These are phyloP conservation scores for Pichia norvegensis DNA, from an alignment of 1,139 yeast species.

Conservation along the genomic window DNA sequence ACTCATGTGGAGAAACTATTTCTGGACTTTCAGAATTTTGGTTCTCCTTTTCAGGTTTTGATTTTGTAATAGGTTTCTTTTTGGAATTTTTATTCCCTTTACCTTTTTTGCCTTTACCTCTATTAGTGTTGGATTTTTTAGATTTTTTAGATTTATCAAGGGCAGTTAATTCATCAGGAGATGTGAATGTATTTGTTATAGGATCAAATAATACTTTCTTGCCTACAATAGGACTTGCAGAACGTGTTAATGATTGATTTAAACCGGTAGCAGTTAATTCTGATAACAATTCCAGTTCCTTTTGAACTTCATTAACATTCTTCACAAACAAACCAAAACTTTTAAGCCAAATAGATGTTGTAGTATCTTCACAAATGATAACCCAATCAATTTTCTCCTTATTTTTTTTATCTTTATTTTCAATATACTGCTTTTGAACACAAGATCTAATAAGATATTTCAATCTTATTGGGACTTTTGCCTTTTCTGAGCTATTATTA, in stretches of 20 bases:
- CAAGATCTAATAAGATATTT: conserved; percentile 45
- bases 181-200: conserved; percentile 4
- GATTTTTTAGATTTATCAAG: neutral
- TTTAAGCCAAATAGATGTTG: conserved; percentile 47
- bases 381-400: conserved; percentile 36
- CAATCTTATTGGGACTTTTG: conserved; percentile 43
- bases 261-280: neutral
- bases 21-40: too few species aligned
- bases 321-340: conserved; percentile 46
- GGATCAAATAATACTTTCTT: conserved; percentile 12
- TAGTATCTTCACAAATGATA: conserved; percentile 47
- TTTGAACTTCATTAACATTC: conserved; percentile 47
- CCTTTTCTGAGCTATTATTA: conserved; percentile 22
- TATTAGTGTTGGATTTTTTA: neutral
- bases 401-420: conserved; percentile 20
- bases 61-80: neutral
- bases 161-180: conserved; percentile 10
- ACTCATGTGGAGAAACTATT: too few species aligned
- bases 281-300: conserved; percentile 12
- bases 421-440: conserved; percentile 39
- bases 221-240: neutral
- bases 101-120: neutral
- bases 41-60: neutral
- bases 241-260: neutral
- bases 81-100: neutral